Base-by-base conservation (phyloP, 371 early-diverging fungal species). In the Rhizopus arrhizus region DNA sequence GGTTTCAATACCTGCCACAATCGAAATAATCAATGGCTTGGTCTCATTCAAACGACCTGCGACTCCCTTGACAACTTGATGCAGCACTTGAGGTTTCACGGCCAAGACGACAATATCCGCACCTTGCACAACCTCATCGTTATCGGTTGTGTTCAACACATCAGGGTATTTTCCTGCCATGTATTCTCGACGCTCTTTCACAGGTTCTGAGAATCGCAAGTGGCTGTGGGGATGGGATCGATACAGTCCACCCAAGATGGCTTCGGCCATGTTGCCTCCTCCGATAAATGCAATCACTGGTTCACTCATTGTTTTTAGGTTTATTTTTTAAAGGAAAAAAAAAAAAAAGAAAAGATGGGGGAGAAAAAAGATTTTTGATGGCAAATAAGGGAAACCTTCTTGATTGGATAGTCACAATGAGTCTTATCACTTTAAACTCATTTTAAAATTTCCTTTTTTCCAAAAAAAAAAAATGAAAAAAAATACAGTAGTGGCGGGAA, bases 221-320 rank as follows among this genome's bases (percentile, higher is more conserved):
- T 84, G 78, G n/a, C 78, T 65, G 10, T 87, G 72, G 16, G 87
- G 84, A 69, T 87, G 91, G 55, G 86, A 64, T 4, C 29, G 32
- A 28, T 68, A 71, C 40, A 96, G 85, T 22, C 97, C 97, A 11
- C 93, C 94, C 31, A 95, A 81, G 54, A 96, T 93, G 58, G 95
- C 93, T 66, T 87, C 88, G 43, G 93, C 95, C 94, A 96, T 95
- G 75, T 96, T 95, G 53, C 97, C 97, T 35, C 94, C 96, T 58
- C 96, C 95, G 57, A 91, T 91, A 70, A 92, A 90, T 40, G 86
- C 78, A 38, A 92, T 72, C 12, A 62, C 56, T 33, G 77, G 77
- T 53, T 58, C 22, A 22, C 22, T 22, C 22, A 22, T 22, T 22
- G 22, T 22, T 22, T 22, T 22, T 22, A 22, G 22, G 22, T 22